A percentile compares a stretch with the other conserved stretches of the same genome.
Evolutionary conservation across 2,329 filamentous ascomycete species (phyloP).

Genomic region (Alternaria solani): DNA sequence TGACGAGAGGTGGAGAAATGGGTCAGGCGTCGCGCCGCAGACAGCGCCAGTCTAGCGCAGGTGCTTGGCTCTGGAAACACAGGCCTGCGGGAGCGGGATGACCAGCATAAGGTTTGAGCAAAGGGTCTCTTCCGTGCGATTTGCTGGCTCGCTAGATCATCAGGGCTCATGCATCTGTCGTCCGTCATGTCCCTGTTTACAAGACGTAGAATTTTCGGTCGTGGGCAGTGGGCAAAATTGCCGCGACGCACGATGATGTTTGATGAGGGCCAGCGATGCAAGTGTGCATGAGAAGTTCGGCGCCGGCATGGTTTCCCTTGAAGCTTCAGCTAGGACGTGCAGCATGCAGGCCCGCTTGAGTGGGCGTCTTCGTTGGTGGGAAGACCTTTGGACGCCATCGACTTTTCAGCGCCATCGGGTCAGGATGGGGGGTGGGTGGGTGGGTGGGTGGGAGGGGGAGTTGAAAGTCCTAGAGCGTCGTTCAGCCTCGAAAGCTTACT

Average conservation of each 20-base stretch:
- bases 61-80: slow-evolving; percentile 35
- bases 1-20: slow-evolving; percentile 36
- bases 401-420: slow-evolving; percentile 35
- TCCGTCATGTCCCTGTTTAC: slow-evolving; percentile 5
- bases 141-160: slow-evolving; percentile 30
- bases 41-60: slow-evolving; percentile 39
- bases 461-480: slow-evolving; percentile 11
- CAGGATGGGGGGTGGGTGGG: slow-evolving; percentile 13
- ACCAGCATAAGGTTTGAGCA: slow-evolving; percentile 50
- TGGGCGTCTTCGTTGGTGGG: slow-evolving; percentile 30
- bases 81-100: slow-evolving; percentile 50
- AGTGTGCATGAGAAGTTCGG: slow-evolving; percentile 37
- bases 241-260: slow-evolving; percentile 35
- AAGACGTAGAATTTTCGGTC: slow-evolving; percentile 8
- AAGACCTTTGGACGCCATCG: slow-evolving; percentile 30
- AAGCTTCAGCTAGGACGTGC: slow-evolving; percentile 34
- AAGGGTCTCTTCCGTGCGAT: slow-evolving; percentile 37
- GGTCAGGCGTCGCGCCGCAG: slow-evolving; percentile 33
- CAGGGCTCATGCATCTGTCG: slow-evolving; percentile 21
- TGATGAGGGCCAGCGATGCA: slow-evolving; percentile 27
- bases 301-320: slow-evolving; percentile 29
- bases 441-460: not conserved
- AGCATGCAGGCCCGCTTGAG: slow-evolving; percentile 40
- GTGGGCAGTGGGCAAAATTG: slow-evolving; percentile 20
- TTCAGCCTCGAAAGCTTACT: slow-evolving; percentile 2